phyloP scores from a whole-genome alignment of 495 filamentous ascomycete genomes.

The Massariosphaeria phaeospora region DNA sequence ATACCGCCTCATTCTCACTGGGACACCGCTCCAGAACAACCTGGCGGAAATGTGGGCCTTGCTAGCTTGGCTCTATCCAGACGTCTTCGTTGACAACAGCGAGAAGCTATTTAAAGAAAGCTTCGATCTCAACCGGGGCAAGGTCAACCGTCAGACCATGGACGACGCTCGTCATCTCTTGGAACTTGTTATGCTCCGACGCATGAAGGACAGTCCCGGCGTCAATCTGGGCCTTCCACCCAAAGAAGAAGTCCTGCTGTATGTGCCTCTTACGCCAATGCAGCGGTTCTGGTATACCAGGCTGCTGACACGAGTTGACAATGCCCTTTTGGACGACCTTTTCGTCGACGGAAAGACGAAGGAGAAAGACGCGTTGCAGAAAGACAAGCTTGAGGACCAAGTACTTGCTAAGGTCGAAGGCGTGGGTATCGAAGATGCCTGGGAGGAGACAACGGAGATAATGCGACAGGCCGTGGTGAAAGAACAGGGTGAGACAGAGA shows the following conservation, averaged over 20 bases:
- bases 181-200: slow-evolving; percentile 57
- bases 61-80: slow-evolving; percentile 59
- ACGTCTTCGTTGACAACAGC: slow-evolving; percentile 55
- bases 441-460: slow-evolving; percentile 48
- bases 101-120: slow-evolving; percentile 51
- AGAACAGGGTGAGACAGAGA: slow-evolving; percentile 38
- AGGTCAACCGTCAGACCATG: slow-evolving; percentile 51
- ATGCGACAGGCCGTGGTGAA: slow-evolving; percentile 46
- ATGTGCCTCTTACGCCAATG: slow-evolving; percentile 57
- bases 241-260: slow-evolving; percentile 58
- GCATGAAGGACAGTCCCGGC: slow-evolving; percentile 57
- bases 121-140: slow-evolving; percentile 55
- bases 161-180: slow-evolving; percentile 51
- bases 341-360: slow-evolving; percentile 49
- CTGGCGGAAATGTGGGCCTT: slow-evolving; percentile 59
- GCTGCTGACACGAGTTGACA: slow-evolving; percentile 54
- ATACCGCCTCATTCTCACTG: slow-evolving; percentile 58
- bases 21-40: slow-evolving; percentile 63
- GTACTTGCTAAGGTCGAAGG: slow-evolving; percentile 6
- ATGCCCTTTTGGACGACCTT: slow-evolving; percentile 51
- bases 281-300: slow-evolving; percentile 59
- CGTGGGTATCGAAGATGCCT: slow-evolving; percentile 37
- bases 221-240: slow-evolving; percentile 55
- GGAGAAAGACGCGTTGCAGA: slow-evolving; percentile 42
- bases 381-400: slow-evolving; percentile 34